Conservation (phyloP, 306 rosid genomes). For the Macrotyloma uniflorum region DNA sequence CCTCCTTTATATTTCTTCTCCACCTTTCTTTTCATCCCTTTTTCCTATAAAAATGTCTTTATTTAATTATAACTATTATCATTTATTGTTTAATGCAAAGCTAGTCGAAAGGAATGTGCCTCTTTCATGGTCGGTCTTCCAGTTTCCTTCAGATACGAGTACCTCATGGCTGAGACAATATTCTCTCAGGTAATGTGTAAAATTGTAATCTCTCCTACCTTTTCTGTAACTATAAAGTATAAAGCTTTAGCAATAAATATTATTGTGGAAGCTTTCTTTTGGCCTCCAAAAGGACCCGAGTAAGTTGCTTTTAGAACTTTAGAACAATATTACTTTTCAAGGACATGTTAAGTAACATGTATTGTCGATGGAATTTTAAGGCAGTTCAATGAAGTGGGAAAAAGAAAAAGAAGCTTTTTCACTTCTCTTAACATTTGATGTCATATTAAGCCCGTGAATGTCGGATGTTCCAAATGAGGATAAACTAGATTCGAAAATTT, state of each 20-base stretch:
- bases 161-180: conserved; percentile 99
- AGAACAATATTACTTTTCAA: neutral
- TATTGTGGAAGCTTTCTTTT: conserved; percentile 23
- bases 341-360: conserved; percentile 3
- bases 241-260: neutral
- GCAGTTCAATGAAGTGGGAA: neutral
- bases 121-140: conserved; percentile 96
- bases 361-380: neutral
- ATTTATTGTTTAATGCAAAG: conserved; percentile 80
- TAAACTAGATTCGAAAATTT: neutral
- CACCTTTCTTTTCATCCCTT: neutral
- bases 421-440: conserved; percentile 8
- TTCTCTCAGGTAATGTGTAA: conserved; percentile 80
- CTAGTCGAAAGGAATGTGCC: conserved; percentile 99
- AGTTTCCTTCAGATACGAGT: conserved; percentile 93
- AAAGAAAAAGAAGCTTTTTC: neutral
- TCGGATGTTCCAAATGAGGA: neutral
- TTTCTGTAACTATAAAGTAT: neutral
- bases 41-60: neutral
- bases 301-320: neutral
- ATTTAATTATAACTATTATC: conserved; percentile 47
- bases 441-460: conserved; percentile 13
- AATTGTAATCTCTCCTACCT: neutral
- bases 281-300: conserved; percentile 14
- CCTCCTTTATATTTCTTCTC: neutral